Base-by-base conservation (phyloP, 108 stramenopile genomes). In the Fragilaria crotonensis region DNA sequence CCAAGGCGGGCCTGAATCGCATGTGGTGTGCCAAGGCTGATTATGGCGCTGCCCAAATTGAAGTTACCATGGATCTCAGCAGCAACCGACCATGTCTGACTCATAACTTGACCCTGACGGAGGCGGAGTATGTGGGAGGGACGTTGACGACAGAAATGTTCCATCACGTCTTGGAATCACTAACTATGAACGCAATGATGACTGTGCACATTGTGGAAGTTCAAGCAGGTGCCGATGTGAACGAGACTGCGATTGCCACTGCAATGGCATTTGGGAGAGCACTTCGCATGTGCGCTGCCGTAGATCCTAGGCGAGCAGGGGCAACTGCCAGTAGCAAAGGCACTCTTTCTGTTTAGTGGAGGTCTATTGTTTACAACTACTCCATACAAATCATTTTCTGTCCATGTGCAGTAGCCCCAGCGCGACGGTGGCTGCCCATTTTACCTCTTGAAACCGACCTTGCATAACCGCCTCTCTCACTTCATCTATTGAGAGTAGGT, bases 91-190 rank as follows among this genome's bases (percentile, higher is more conserved):
- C 90, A 23, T 81, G 78, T 52, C 60, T 88, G 59, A 79, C 64
- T 1, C 83, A 84, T 59, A 80, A 88, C 57, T 64, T 85, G 21
- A 72, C 66, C 53, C 33, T 75, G 21, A 52, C 63, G 0, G 62
- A 67, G 20, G 25, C 20, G 41, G 75, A 70, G 33, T 63, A 80
- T 56, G 76, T 75, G 26, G 76, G 69, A 48, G 67, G 68, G 2
- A 68, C 68, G 17, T 29, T 95, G 41, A 75, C 89, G 9, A 75
- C 81, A 28, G 97, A 97, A 68, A 97, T 97, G 97, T 54, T 96
- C 14, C 80, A 89, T 31, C 97, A 98, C 59, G 81, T 83, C 0
- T 57, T 98, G 22, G 93, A 96, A 56, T 92, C 90, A 20, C 71
- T 96, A 30, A 91, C 90, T 0, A 81, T 84, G 65, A 91, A 93